Evolutionary conservation across 352 stramenopile species (phyloP), one percentile per base, ranked within the genome.

Genomic region (Phytophthora pluvialis): DNA sequence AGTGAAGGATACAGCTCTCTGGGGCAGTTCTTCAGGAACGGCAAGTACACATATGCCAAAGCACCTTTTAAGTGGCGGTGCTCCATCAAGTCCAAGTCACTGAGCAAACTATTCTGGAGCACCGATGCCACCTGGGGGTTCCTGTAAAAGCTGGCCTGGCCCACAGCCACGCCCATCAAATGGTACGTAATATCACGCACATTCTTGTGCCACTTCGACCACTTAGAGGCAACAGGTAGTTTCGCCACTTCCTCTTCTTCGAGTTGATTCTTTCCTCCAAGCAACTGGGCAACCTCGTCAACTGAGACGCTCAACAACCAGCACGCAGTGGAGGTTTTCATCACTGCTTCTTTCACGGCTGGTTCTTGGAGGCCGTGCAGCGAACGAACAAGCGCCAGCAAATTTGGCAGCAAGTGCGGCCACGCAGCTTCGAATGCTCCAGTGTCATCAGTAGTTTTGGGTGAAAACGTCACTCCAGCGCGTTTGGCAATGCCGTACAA

Each of bases 171-270:
- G 18, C 83, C 86, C 60, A 89, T 80, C 21, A 94, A 71, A 70
- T 94, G 86, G 50, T 91, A 94, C 33, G 70, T 75, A 48, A 92
- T 83, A 59, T 94, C 86, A 15, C 86, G 83, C 2, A 91, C 75
- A 48, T 91, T 92, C 60, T 91, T 92, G 60, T 89, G 76, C 86
- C 86, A 94, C 42, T 91, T 91, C 3, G 83, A 88, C 80, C 81
- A 90, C 39, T 78, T 88, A 0, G 82, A 76, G 0, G 68, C 75
- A 1, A 36, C 25, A 0, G 83, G 76, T 1, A 92, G 59, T 60
- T 88, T 81, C 0, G 70, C 67, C 33, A 92, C 57, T 56, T 88
- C 56, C 55, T 91, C 83, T 68, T 92, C 80, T 58, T 90, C 81
- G 0, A 92, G 64, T 28, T 90, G 77, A 46, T 89, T 84, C 31